Conservation (phyloP, 768 basidiomycete genomes). For the Postia placenta region DNA sequence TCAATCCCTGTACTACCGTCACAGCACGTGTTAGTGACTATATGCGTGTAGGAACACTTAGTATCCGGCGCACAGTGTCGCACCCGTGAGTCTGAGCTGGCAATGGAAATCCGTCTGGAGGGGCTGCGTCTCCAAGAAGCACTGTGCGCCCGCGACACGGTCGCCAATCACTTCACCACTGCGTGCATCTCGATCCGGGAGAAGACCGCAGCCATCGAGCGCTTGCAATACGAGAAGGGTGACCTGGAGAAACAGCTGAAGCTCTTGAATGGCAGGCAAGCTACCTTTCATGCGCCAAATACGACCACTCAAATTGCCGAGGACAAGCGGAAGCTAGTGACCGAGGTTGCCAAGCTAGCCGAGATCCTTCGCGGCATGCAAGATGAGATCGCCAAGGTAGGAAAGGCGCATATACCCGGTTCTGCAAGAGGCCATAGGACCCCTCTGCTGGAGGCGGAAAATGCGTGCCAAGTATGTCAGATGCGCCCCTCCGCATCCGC, state of each 20-base stretch:
- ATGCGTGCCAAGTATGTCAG: not conserved
- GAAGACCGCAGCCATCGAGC: conserved; percentile 47
- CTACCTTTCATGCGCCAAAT: not conserved
- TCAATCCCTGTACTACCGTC: too few relatives aligned
- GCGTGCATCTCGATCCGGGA: conserved; percentile 57
- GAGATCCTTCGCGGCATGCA: not conserved
- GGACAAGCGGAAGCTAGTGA: not conserved
- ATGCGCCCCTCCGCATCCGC: too few relatives aligned
- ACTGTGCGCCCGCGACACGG: conserved; percentile 55
- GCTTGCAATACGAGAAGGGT: conserved; percentile 32
- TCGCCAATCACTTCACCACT: conserved; percentile 49
- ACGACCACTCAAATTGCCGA: not conserved
- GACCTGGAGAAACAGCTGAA: conserved; percentile 25
- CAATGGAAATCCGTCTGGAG: conserved; percentile 5
- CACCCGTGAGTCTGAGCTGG: not conserved
- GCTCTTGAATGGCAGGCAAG: conserved; percentile 2
- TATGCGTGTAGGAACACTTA: too few relatives aligned
- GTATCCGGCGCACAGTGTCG: too few relatives aligned
- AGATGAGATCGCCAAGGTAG: not conserved
- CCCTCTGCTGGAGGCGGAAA: not conserved
- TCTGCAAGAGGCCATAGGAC: too few relatives aligned
- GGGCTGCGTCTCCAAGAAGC: conserved; percentile 41
- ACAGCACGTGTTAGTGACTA: too few relatives aligned
- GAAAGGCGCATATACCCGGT: not conserved
- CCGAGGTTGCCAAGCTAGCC: conserved; percentile 1